Conservation (phyloP, 2,329 filamentous ascomycete species). For the Thielaviopsis cerberus region DNA sequence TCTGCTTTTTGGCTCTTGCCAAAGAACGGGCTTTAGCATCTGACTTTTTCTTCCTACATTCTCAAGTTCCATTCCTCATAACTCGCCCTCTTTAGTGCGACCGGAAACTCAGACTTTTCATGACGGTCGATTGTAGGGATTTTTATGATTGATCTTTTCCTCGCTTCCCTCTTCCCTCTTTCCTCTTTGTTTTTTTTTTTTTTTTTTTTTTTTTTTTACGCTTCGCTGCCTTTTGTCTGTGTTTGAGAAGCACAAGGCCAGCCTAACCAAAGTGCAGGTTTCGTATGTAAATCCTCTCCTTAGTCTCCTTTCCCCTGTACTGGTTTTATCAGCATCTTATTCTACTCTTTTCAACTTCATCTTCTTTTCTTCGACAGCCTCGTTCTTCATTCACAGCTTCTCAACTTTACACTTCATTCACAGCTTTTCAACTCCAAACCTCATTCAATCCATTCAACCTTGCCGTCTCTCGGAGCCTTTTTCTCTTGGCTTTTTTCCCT, state of each 20-base stretch:
- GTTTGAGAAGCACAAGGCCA: not conserved
- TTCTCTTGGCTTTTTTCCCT: not conserved
- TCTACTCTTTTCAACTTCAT: not conserved
- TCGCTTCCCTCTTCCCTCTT: too few relatives aligned
- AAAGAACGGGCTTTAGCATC: too few relatives aligned
- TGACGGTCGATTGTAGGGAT: not conserved
- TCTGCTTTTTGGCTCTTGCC: too few relatives aligned
- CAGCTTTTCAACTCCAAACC: too few relatives aligned
- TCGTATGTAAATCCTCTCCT: not conserved
- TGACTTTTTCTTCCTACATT: not conserved
- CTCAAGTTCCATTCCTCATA: not conserved
- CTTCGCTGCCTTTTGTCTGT: not conserved
- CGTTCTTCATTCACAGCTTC: too few relatives aligned
- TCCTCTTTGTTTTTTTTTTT: not conserved
- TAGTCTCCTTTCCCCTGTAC: not conserved
- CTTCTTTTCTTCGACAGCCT: not conserved
- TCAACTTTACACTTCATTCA: too few relatives aligned
- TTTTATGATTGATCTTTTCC: too few relatives aligned
- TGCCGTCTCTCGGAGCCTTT: too few relatives aligned
- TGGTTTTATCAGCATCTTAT: not conserved
- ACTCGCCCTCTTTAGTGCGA: not conserved
- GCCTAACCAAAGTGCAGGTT: not conserved
- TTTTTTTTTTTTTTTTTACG: not conserved
- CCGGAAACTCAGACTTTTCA: not conserved
- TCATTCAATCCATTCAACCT: too few relatives aligned